Evolutionary conservation across 768 basidiomycete species (phyloP).

Genomic region (Mycena albidolilacea): DNA sequence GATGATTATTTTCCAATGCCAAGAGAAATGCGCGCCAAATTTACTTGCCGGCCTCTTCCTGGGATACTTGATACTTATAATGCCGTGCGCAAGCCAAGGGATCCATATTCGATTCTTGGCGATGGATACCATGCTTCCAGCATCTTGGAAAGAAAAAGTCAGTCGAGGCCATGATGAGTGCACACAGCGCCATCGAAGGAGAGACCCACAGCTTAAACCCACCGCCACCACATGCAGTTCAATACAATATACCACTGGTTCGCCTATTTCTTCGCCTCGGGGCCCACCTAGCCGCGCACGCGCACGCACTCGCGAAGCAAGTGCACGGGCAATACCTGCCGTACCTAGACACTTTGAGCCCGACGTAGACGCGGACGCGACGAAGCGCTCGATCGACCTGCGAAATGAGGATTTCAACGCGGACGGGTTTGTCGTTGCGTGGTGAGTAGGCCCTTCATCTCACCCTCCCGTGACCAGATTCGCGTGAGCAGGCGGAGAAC

Average conservation of each 20-base stretch:
- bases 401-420: neutral
- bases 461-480: neutral
- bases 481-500: neutral
- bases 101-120: too few species aligned
- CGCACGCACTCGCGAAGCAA: neutral
- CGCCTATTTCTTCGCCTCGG: neutral
- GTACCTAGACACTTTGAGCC: neutral
- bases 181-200: neutral
- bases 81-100: too few species aligned
- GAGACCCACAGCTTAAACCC: neutral
- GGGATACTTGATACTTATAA: too few species aligned
- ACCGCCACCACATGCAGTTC: neutral
- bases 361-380: neutral
- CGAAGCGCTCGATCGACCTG: neutral
- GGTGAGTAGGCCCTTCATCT: neutral
- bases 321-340: neutral
- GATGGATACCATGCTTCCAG: too few species aligned
- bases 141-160: too few species aligned
- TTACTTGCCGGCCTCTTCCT: too few species aligned
- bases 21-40: too few species aligned
- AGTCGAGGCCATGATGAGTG: neutral
- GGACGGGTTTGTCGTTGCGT: neutral
- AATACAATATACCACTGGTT: neutral
- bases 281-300: neutral
- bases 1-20: too few species aligned